Evolutionary conservation across 2,329 filamentous ascomycete genomes (phyloP), one percentile per base, ranked within the genome.

Genomic region (Decorospora gaudefroyi): DNA sequence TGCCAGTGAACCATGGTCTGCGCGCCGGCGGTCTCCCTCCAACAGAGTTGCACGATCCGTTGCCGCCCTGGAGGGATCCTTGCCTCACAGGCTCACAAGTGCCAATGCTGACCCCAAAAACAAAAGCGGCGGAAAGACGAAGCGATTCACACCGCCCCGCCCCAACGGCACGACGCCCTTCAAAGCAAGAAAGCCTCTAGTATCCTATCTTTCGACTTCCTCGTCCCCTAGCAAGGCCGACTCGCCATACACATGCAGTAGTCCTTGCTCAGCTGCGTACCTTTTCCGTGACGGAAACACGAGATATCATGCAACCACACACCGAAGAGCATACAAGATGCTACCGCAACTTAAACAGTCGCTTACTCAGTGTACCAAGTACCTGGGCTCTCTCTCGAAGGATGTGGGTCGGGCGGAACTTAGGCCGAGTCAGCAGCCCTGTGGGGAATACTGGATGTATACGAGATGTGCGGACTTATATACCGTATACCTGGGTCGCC

Each of bases 131-230:
- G 22, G 11, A 42, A 37, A 26, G 13, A 23, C 32, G 27, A 32
- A 41, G 23, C 29, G 42, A 40, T 11, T 26, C 53, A 45, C 53
- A 56, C 50, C 53, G 53, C 53, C 31, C 46, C 27, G 27, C 19
- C n/a, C 13, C 16, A 22, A 37, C 33, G 29, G 30, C 42, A 41
- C 47, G 34, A 35, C 32, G 23, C 37, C n/a, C 33, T 10, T 6
- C 28, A 23, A 33, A 44, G 32, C 35, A 34, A 26, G 7, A 19
- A 28, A 22, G 13, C 30, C 12, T 13, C 30, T 30, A 30, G n/a
- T 34, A 28, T 22, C 22, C 30, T 31, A 36, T 33, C 38, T 33
- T 16, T 16, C 18, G 4, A 9, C 33, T 11, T n/a, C 22, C 21
- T 17, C 11, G 36, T 8, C 13, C 18, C 19, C 12, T 12, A 6